Evolutionary conservation across 73 alveolate genomes (phyloP).

Genomic region (Paramecium primaurelia): DNA sequence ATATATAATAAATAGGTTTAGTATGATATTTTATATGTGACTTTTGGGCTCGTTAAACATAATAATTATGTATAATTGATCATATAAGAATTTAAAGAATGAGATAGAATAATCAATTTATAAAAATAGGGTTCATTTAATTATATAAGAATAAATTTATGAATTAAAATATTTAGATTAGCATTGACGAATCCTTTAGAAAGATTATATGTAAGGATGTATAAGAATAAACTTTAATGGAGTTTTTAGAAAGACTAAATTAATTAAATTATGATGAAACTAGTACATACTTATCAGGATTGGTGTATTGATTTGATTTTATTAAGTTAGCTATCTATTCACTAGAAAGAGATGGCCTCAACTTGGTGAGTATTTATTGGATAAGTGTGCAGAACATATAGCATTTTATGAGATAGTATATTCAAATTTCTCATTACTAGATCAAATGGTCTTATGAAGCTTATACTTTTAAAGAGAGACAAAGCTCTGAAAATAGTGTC

Average conservation of each 20-base stretch:
- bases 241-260: not conserved
- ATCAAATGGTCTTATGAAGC: constrained; percentile 39
- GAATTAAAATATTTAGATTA: not conserved
- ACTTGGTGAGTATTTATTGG: not conserved
- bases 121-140: not conserved
- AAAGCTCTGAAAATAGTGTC: not conserved
- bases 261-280: not conserved
- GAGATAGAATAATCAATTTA: not conserved
- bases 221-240: not conserved
- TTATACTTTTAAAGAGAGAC: not conserved
- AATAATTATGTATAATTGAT: not conserved
- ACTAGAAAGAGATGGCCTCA: not conserved
- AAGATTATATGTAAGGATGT: not conserved
- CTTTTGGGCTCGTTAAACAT: not conserved
- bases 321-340: not conserved
- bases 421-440: not conserved
- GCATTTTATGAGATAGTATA: not conserved
- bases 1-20: no score
- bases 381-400: constrained; percentile 6
- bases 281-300: not conserved
- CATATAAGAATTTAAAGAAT: not conserved
- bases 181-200: not conserved
- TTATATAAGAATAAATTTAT: not conserved
- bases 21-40: not conserved
- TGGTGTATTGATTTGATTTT: not conserved